Evolutionary conservation across 2,329 filamentous ascomycete genomes (phyloP), one percentile per base, ranked within the genome.

Genomic region (Monilinia aucupariae): DNA sequence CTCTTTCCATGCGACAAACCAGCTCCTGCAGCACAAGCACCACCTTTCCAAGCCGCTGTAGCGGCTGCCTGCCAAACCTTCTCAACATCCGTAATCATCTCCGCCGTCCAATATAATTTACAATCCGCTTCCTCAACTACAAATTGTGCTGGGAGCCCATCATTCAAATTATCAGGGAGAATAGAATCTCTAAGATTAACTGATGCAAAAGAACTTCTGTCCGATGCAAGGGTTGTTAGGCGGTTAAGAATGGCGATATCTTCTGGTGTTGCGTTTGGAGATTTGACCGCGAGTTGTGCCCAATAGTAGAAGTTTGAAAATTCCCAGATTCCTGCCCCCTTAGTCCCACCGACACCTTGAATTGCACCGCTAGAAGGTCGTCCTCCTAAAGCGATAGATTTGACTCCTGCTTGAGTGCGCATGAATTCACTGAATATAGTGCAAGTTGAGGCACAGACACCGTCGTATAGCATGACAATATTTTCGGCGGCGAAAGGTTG

Each of bases 301-400:
- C 66, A 58, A 37, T 20, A 15, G 43, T 68, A 67, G 41, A 73
- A 68, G 25, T 64, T 61, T 1, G 30, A 10, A 32, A 65, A 73
- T 5, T 15, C 20, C n/a, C 66, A 41, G 25, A 68, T 71, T 64
- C 80, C 77, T 0, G 76, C 75, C 39, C 86, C 87, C 69, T 87
- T 85, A 54, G 84, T 80, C n/a, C 86, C 87, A n/a, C 86, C 85
- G 22, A 87, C 78, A 5, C 79, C 80, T 75, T 88, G 84, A 76
- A 87, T 88, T 0, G 81, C 79, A 0, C 75, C 75, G 0, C 77
- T 69, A 13, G 75, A 74, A 0, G 86, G 81, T 1, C 83, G 81
- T 1, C 87, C 87, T 12, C 87, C 86, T 30, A 86, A 76, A 1
- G 78, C 78, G 52, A 88, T 78, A 43, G 81, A 82, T 66, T 81